phyloP scores from a whole-genome alignment of 805 yeast species.

The Lachancea lanzarotensis region DNA sequence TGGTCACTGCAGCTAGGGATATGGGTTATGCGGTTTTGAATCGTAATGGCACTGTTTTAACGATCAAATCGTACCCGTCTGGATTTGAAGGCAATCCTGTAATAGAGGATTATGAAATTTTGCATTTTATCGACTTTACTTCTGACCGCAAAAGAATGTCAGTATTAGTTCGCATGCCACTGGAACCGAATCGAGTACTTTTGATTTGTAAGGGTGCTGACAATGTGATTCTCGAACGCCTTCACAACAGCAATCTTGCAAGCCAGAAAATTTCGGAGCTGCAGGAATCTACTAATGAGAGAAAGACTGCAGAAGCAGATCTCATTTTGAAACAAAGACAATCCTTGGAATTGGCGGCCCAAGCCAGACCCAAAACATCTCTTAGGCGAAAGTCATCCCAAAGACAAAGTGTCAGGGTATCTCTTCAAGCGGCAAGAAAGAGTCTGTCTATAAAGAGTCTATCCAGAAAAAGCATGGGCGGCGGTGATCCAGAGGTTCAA shows the following conservation, averaged over 20 bases:
- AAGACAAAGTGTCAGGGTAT: slow-evolving; percentile 23
- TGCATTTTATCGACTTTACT: slow-evolving; percentile 80
- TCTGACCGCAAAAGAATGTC: slow-evolving; percentile 94
- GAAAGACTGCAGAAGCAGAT: slow-evolving; percentile 77
- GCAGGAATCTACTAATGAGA: slow-evolving; percentile 45
- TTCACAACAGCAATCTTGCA: slow-evolving; percentile 55
- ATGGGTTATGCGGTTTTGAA: slow-evolving; percentile 83
- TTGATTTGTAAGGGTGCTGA: slow-evolving; percentile 95
- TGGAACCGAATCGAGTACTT: slow-evolving; percentile 51
- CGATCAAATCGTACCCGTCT: slow-evolving; percentile 72
- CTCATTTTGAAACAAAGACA: slow-evolving; percentile 52
- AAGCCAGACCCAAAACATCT: slow-evolving; percentile 30
- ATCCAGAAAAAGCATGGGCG: slow-evolving; percentile 13
- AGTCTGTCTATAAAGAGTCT: slow-evolving; percentile 24
- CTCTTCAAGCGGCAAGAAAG: slow-evolving; percentile 27
- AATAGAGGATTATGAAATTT: slow-evolving; percentile 62
- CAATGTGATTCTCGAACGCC: slow-evolving; percentile 71
- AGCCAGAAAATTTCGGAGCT: slow-evolving; percentile 59
- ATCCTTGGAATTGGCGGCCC: slow-evolving; percentile 35
- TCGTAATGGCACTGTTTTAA: slow-evolving; percentile 51
- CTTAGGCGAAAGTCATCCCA: slow-evolving; percentile 29
- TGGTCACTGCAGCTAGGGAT: slow-evolving; percentile 91
- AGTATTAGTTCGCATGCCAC: slow-evolving; percentile 70
- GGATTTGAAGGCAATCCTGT: slow-evolving; percentile 65
- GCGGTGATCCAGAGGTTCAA: slow-evolving; percentile 25